Percentiles rank a stretch among this genome's conserved stretches.
Evolutionary conservation across 2,329 filamentous ascomycete genomes (phyloP).

Genomic region (Fusarium sp.): DNA sequence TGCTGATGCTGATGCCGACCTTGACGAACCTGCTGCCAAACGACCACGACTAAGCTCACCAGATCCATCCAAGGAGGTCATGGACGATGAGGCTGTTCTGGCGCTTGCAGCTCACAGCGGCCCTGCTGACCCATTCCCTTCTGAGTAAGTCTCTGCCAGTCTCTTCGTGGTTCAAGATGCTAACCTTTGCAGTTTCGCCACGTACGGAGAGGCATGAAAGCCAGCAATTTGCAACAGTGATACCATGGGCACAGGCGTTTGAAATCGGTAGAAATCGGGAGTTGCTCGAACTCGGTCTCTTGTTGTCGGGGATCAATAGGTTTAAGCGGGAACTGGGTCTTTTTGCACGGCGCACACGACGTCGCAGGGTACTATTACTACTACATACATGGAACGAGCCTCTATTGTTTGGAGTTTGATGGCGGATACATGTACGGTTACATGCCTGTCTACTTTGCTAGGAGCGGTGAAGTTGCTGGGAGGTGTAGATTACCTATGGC

Average conservation of each 20-base stretch:
- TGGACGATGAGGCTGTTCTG: conserved; percentile 63
- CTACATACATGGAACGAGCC: conserved; percentile 3
- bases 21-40: conserved; percentile 56
- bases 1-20: conserved; percentile 44
- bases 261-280: conserved; percentile 30
- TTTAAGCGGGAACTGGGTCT: conserved; percentile 7
- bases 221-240: conserved; percentile 22
- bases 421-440: neutral
- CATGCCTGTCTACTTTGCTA: neutral
- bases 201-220: conserved; percentile 55
- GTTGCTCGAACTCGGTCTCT: conserved; percentile 10
- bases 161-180: neutral
- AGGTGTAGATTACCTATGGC: neutral
- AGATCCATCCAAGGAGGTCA: conserved; percentile 48
- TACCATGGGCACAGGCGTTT: conserved; percentile 38
- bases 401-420: neutral
- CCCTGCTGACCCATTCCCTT: conserved; percentile 53
- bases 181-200: conserved; percentile 49
- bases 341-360: neutral
- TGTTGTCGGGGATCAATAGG: conserved; percentile 8
- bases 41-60: conserved; percentile 52
- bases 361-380: neutral
- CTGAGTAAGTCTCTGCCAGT: conserved; percentile 53
- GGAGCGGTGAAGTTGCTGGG: neutral
- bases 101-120: conserved; percentile 60